These are phyloP conservation scores for Globisporangium yorkense DNA, from an alignment of 352 stramenopile species.

Conservation along the genomic window DNA sequence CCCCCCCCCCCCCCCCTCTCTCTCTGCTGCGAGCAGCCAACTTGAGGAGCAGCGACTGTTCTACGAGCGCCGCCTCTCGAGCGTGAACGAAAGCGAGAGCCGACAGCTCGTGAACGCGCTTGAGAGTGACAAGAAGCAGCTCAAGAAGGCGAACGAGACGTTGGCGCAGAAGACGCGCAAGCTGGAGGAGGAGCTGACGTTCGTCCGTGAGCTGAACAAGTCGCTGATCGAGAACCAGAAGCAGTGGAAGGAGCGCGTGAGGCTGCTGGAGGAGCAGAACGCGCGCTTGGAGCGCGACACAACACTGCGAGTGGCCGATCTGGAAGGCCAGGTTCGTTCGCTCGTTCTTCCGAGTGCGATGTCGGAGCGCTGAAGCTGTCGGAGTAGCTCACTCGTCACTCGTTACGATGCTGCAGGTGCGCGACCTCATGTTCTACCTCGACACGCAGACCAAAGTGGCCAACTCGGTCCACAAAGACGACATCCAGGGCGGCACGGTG, in stretches of 20 bases:
- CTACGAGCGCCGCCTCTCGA: constrained; percentile 84
- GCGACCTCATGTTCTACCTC: constrained; percentile 89
- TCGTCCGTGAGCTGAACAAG: constrained; percentile 85
- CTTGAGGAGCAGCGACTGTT: constrained; percentile 94
- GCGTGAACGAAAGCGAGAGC: constrained; percentile 48
- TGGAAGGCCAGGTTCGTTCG: constrained; percentile 68
- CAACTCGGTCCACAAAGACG: constrained; percentile 65
- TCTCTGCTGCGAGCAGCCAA: constrained; percentile 47
- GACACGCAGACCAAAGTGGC: constrained; percentile 86
- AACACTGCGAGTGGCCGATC: constrained; percentile 51
- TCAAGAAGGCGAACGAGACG: constrained; percentile 65
- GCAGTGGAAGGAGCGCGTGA: constrained; percentile 82
- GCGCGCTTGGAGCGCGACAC: constrained; percentile 51
- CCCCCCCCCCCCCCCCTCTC: background rate
- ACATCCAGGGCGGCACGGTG: constrained; percentile 79
- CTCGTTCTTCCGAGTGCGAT: background rate
- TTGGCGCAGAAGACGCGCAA: constrained; percentile 68
- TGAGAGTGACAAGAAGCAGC: constrained; percentile 77
- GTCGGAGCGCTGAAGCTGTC: background rate
- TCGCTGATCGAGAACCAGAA: constrained; percentile 86
- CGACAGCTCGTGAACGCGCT: constrained; percentile 46
- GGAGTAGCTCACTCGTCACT: background rate
- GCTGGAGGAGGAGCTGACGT: constrained; percentile 74
- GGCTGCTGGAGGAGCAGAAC: constrained; percentile 62
- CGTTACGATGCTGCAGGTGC: constrained; percentile 18